Evolutionary conservation across 2,329 filamentous ascomycete species (phyloP).

Genomic region (Geosmithia flava): DNA sequence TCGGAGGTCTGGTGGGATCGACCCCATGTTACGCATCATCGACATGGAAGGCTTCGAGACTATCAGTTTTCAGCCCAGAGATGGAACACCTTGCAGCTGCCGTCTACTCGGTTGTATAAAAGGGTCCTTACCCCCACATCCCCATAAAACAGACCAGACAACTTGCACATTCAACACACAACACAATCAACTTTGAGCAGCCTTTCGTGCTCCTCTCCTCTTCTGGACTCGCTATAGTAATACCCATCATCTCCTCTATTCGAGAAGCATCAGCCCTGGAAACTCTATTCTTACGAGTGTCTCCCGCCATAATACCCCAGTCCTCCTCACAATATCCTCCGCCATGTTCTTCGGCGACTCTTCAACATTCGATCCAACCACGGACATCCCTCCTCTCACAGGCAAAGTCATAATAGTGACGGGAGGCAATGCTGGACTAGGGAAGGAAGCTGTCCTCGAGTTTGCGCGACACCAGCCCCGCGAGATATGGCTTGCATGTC

Average conservation of each 20-base stretch:
- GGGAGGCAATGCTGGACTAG: constrained; percentile 12
- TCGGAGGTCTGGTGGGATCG: not conserved
- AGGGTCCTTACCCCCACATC: too few relatives aligned
- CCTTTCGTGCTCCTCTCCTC: not conserved
- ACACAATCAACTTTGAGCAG: too few relatives aligned
- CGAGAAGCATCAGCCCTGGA: too few relatives aligned
- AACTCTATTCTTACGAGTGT: too few relatives aligned
- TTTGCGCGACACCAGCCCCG: constrained; percentile 3
- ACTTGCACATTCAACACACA: too few relatives aligned
- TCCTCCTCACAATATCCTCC: too few relatives aligned
- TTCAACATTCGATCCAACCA: not conserved
- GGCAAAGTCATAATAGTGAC: constrained; percentile 16
- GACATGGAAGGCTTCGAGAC: too few relatives aligned
- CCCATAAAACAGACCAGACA: too few relatives aligned
- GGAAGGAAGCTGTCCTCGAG: constrained; percentile 7
- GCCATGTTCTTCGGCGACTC: not conserved
- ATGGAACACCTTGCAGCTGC: too few relatives aligned
- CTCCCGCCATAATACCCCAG: too few relatives aligned
- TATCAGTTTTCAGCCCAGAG: too few relatives aligned
- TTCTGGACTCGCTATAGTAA: not conserved
- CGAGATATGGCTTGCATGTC: constrained; percentile 7
- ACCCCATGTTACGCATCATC: not conserved
- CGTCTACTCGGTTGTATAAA: too few relatives aligned
- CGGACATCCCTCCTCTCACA: constrained; percentile 1
- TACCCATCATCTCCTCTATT: not conserved